Evolutionary conservation across 345 rosid genomes (phyloP), one percentile per base, ranked within the genome.

Genomic region (Abelmoschus esculentus): DNA sequence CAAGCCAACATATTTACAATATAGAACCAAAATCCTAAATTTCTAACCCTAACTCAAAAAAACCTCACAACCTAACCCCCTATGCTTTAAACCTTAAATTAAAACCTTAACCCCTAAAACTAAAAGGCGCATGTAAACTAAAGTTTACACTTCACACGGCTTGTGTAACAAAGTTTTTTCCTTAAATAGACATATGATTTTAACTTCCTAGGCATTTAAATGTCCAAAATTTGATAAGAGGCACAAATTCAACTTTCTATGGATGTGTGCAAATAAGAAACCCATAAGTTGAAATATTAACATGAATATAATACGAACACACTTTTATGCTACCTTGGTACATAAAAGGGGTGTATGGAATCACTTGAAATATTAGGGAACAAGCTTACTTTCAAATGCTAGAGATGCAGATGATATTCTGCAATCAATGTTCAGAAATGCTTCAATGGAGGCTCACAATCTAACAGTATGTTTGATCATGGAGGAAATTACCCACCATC

Each of bases 401-500:
- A 13, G 18, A 22, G 15, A 6, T 13, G 38, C 36, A 46, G 56
- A 26, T 65, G 49, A 36, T 34, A 19, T 40, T 18, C 29, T 10
- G 31, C 44, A 17, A 38, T 38, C 4, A 62, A 34, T 34, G 65
- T 34, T 19, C 31, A 40, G 28, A 62, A 40, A 62, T 62, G 52
- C 52, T 40, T 62, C 5, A 46, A 18, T 22, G 55, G 31, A 22
- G 53, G 38, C 69, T 65, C 55, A 64, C 36, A 46, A 65, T 44
- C n/a, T 42, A 22, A 46, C 56, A 28, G 56, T 28, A 47, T 19
- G 9, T 22, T 22, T 22, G 26, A 42, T 19, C 53, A 63, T 22
- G 53, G 53, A 63, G 67, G 17, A 40, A 40, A 63, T 63, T 63
- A 63, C 17, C 47, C 31, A 63, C 50, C 67, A 63, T 40, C 32